A percentile compares a stretch with the other conserved stretches of the same genome.
phyloP scores from a whole-genome alignment of 352 stramenopile genomes.

The Phytophthora capsici region DNA sequence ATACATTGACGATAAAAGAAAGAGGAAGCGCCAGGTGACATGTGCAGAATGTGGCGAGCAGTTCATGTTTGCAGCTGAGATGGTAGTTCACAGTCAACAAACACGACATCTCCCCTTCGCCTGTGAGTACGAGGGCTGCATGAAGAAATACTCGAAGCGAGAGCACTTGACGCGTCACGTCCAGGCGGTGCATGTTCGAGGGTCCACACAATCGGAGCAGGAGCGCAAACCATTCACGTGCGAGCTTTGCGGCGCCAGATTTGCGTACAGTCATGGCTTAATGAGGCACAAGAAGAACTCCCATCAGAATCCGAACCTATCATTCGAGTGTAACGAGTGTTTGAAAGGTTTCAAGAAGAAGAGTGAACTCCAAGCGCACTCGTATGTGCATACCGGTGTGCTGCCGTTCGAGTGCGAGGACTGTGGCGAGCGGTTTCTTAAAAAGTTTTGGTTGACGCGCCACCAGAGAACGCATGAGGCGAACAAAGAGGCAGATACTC shows the following conservation, averaged over 20 bases:
- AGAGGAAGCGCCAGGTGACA: not conserved
- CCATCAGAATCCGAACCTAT: slow-evolving; percentile 55
- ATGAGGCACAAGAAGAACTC: slow-evolving; percentile 57
- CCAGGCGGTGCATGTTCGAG: slow-evolving; percentile 44
- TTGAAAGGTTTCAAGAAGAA: slow-evolving; percentile 85
- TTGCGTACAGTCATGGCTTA: slow-evolving; percentile 77
- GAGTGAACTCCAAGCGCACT: slow-evolving; percentile 72
- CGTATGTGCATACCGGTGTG: slow-evolving; percentile 79
- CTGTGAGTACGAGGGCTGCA: slow-evolving; percentile 48
- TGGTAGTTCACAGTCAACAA: slow-evolving; percentile 21
- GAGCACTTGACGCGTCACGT: slow-evolving; percentile 72
- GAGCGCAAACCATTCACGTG: slow-evolving; percentile 63
- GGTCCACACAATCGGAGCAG: slow-evolving; percentile 12
- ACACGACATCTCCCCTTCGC: slow-evolving; percentile 42
- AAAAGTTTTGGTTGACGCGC: slow-evolving; percentile 60
- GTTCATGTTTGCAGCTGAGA: slow-evolving; percentile 2
- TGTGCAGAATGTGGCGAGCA: slow-evolving; percentile 30
- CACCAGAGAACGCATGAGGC: slow-evolving; percentile 53
- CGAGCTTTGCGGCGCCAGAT: slow-evolving; percentile 58
- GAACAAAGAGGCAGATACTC: slow-evolving; percentile 33
- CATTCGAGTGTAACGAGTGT: slow-evolving; percentile 70
- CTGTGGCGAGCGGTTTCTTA: slow-evolving; percentile 67
- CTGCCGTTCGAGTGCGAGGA: slow-evolving; percentile 73
- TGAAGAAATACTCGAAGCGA: slow-evolving; percentile 67
- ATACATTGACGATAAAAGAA: not conserved